These are phyloP conservation scores for Heterobasidion occidentale DNA, from an alignment of 1,284 basidiomycete genomes.

Conservation along the genomic window DNA sequence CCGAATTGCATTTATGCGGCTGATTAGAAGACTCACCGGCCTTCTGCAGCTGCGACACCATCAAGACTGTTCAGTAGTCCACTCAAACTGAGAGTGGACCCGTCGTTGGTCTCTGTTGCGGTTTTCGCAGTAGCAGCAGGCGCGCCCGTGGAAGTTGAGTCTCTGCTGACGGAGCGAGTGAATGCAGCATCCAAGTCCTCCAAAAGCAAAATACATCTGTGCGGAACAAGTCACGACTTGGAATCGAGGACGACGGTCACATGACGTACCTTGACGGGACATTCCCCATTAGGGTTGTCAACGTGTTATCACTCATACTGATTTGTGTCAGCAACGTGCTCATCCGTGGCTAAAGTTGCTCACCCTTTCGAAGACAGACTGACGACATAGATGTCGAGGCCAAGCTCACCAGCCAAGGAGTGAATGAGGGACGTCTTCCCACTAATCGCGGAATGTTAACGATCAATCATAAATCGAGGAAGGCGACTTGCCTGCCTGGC, in stretches of 20 bases:
- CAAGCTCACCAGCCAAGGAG: constrained; percentile 78
- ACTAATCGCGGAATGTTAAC: constrained; percentile 27
- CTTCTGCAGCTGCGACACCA: constrained; percentile 80
- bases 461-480: constrained; percentile 9
- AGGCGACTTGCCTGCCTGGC: constrained; percentile 57
- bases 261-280: constrained; percentile 66
- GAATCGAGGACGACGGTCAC: constrained; percentile 6
- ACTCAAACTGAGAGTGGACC: constrained; percentile 75
- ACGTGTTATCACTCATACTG: constrained; percentile 82
- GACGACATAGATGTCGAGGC: constrained; percentile 84
- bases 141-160: constrained; percentile 64
- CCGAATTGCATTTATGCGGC: constrained; percentile 1
- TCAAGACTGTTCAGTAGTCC: constrained; percentile 80
- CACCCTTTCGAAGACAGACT: constrained; percentile 80
- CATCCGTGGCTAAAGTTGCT: constrained; percentile 13
- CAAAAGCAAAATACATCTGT: constrained; percentile 77
- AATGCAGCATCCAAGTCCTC: constrained; percentile 86
- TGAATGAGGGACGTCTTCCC: constrained; percentile 82
- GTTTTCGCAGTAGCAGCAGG: constrained; percentile 40
- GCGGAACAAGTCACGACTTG: constrained; percentile 12
- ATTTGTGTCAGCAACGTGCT: not conserved
- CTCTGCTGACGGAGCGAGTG: constrained; percentile 75
- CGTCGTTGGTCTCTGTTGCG: constrained; percentile 45
- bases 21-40: constrained; percentile 51
- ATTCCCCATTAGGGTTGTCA: constrained; percentile 75